Conservation (phyloP, 164 flowering plant species). For the Aristolochia fimbriata region DNA sequence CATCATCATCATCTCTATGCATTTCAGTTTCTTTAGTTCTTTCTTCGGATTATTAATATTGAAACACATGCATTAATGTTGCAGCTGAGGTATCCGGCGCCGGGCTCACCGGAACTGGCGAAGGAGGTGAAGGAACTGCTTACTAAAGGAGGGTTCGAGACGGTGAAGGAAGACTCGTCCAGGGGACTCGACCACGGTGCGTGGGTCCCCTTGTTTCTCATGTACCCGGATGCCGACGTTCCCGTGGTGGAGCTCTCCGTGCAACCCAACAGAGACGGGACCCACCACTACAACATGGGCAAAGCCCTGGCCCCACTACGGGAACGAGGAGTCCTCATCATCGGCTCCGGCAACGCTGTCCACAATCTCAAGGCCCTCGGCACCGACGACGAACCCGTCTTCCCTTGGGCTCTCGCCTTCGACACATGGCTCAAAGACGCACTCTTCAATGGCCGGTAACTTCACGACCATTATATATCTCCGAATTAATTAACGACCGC, state of each 20-base stretch:
- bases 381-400: constrained; percentile 3
- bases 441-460: constrained; percentile 60
- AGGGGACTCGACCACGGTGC: constrained; percentile 92
- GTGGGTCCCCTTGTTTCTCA: constrained; percentile 78
- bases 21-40: too few species aligned
- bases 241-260: constrained; percentile 79
- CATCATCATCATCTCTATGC: too few species aligned
- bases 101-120: constrained; percentile 68
- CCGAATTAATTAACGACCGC: too few species aligned
- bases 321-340: constrained; percentile 70
- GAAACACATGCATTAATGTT: too few species aligned
- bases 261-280: constrained; percentile 39
- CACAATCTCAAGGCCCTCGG: constrained; percentile 47
- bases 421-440: constrained; percentile 70
- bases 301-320: constrained; percentile 66
- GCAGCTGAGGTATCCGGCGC: constrained; percentile 80
- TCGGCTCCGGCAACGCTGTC: constrained; percentile 78
- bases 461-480: too few species aligned
- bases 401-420: constrained; percentile 64
- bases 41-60: too few species aligned
- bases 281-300: constrained; percentile 73
- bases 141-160: constrained; percentile 28
- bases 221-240: constrained; percentile 78
- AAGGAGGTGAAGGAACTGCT: constrained; percentile 55
- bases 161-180: constrained; percentile 40